Percentiles rank a stretch among this genome's conserved stretches.
These are phyloP conservation scores for Colletotrichum caudatum DNA, from an alignment of 2,329 filamentous ascomycete species.

Conservation along the genomic window DNA sequence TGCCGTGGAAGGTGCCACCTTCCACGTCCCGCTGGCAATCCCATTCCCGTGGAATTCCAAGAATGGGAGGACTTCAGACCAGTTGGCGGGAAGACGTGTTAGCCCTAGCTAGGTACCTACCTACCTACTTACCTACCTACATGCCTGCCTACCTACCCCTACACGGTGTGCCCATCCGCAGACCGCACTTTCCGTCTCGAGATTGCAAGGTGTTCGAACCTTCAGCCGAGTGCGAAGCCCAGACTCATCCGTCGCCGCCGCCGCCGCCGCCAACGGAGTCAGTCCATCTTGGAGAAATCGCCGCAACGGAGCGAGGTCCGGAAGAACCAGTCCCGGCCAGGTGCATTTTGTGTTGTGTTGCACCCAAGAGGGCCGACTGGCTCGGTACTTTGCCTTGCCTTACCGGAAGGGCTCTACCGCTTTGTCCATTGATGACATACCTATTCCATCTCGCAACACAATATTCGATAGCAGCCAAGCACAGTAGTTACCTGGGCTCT, in stretches of 20 bases:
- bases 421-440: not conserved
- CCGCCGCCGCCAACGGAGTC: not conserved
- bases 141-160: not conserved
- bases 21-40: slow-evolving; percentile 5
- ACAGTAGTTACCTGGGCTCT: not conserved
- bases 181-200: not conserved
- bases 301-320: not conserved
- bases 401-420: not conserved
- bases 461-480: not conserved
- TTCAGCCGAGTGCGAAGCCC: not conserved
- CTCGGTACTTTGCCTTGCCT: not conserved
- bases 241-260: not conserved
- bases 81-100: not conserved
- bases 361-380: not conserved
- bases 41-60: slow-evolving; percentile 1
- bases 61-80: not conserved
- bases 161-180: not conserved
- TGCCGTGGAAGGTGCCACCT: slow-evolving; percentile 9
- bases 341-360: not conserved
- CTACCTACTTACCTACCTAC: not conserved
- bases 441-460: not conserved
- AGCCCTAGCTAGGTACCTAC: not conserved
- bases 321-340: not conserved
- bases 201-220: not conserved
- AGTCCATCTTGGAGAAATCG: not conserved